Evolutionary conservation across 2,329 filamentous ascomycete species (phyloP).

Genomic region (Aspergillus viridinutans): DNA sequence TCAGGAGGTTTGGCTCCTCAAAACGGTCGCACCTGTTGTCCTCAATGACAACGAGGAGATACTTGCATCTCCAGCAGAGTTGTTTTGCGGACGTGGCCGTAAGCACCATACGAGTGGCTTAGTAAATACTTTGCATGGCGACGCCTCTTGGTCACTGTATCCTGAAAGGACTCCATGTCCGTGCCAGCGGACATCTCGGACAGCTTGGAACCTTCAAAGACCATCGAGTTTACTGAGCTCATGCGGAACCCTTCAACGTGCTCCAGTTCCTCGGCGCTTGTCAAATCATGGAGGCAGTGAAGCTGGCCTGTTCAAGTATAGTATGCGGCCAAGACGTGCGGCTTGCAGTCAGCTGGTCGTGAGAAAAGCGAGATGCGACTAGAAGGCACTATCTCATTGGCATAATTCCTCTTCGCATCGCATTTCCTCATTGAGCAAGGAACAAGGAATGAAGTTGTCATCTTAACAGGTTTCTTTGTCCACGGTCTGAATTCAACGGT

Average conservation of each 20-base stretch:
- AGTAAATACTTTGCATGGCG: too few species aligned
- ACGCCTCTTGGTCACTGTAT: slow-evolving; percentile 1
- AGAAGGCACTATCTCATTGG: neutral
- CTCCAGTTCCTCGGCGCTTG: neutral
- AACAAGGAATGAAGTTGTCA: too few species aligned
- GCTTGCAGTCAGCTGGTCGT: neutral
- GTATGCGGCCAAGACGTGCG: neutral
- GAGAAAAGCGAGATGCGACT: neutral
- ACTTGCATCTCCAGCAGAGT: too few species aligned
- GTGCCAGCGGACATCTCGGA: slow-evolving; percentile 1
- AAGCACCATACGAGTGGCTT: too few species aligned
- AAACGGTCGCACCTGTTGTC: too few species aligned
- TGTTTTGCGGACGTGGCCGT: too few species aligned
- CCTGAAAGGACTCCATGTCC: slow-evolving; percentile 12
- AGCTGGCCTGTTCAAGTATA: neutral
- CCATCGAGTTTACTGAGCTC: neutral
- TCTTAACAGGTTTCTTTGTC: neutral
- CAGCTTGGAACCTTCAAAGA: neutral
- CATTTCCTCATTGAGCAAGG: neutral
- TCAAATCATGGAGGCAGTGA: neutral
- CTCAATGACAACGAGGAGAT: too few species aligned
- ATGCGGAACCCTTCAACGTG: neutral
- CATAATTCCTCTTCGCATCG: neutral
- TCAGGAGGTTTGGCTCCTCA: too few species aligned
- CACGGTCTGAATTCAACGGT: too few species aligned